Evolutionary conservation across 768 basidiomycete genomes (phyloP), one percentile per base, ranked within the genome.

Genomic region (Austroboletus eburneus): DNA sequence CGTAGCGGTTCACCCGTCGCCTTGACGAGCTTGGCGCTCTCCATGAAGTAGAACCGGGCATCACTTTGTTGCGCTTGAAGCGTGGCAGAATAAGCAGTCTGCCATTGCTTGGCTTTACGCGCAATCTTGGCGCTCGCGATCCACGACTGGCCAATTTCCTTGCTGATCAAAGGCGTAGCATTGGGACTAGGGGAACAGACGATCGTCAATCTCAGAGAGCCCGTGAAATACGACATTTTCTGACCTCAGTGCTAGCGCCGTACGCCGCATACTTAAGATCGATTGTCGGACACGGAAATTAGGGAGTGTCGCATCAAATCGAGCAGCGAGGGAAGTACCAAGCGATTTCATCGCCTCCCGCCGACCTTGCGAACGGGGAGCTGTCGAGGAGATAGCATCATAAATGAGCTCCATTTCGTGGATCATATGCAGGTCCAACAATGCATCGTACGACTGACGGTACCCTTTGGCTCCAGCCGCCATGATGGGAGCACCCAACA

Each of bases 11-110:
- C 87, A 2, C 87, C 91, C 32, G 75, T 80, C 4, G 81, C 81
- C 53, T 85, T 84, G 48, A 88, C 69, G 5, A 98, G 78, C 63
- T 91, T 97, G 1, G 91, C 89, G 58, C 85, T 91, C 62, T 98
- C 89, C 41, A 97, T 75, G 68, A 94, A 96, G 16, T 85, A 79
- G 60, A 85, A 92, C 0, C 77, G 76, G 1, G 82, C 77, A 18
- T 80, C 74, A 52, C 72, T 74, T 57, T 90, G 84, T 46, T 83
- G 79, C 0, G 93, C 91, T 67, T 99, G 96, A 0, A 99, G 75
- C 52, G 88, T 81, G 6, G 96, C 93, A 58, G 90, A 96, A 63
- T 98, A 99, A 2, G 96, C 92, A 0, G 95, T 97, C 69, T 97
- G 95, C 74, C 81, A 85, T 62, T 98, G 93, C 0, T 91, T 87